Conservation (phyloP, 306 rosid species). For the Citrullus amarus region DNA sequence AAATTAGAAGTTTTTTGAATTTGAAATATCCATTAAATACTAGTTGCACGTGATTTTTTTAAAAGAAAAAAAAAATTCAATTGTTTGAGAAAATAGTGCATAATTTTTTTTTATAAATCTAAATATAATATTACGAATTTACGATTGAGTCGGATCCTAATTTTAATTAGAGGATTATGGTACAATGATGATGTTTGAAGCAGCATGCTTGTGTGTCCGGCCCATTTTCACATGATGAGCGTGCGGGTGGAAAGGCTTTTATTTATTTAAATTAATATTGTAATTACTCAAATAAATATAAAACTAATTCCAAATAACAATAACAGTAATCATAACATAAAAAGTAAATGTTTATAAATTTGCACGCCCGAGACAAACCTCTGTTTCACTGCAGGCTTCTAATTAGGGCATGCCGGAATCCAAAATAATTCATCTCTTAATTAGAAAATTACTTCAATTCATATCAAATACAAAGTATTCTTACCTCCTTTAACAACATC, state of each 20-base stretch:
- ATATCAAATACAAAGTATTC: no score
- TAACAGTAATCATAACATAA: neutral
- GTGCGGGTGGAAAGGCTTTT: neutral
- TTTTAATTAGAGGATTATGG: neutral
- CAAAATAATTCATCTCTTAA: no score
- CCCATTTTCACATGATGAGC: neutral
- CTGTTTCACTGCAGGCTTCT: neutral
- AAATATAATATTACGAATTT: no score
- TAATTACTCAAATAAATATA: neutral
- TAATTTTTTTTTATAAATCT: no score
- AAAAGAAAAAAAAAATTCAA: no score
- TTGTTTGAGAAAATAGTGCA: no score
- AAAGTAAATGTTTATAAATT: neutral
- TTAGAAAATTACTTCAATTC: no score
- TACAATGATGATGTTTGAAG: neutral
- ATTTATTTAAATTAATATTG: neutral
- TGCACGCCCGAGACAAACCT: neutral
- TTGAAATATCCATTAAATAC: no score
- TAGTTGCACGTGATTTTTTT: no score
- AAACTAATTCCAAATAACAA: neutral
- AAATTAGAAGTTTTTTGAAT: no score
- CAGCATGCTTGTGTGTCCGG: conserved; percentile 1
- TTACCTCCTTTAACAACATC: no score
- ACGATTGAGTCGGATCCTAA: neutral
- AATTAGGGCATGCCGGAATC: neutral